Percentiles rank a stretch among this genome's conserved stretches.
phyloP scores from a whole-genome alignment of 2,329 filamentous ascomycete species.

The Pseudophaeomoniella oleicola region DNA sequence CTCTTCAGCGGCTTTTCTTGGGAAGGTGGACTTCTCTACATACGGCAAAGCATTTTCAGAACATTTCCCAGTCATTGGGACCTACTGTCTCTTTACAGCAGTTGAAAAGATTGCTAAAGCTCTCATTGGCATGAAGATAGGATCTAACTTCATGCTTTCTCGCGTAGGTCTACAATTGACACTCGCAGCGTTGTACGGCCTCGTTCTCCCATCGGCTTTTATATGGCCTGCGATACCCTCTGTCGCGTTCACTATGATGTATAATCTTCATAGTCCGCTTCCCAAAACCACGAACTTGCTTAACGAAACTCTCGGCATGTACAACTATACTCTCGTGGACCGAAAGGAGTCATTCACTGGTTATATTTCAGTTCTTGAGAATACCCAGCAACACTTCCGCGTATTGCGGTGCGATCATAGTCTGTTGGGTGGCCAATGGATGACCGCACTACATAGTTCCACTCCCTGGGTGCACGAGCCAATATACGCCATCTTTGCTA shows the following conservation, averaged over 20 bases:
- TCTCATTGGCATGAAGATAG: conserved; percentile 37
- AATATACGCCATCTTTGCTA: conserved; percentile 90
- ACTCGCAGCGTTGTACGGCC: conserved; percentile 49
- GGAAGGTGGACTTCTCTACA: conserved; percentile 23
- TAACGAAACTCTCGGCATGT: conserved; percentile 48
- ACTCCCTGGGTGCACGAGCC: conserved; percentile 54
- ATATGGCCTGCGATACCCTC: conserved; percentile 56
- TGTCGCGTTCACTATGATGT: conserved; percentile 44
- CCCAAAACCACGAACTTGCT: conserved; percentile 44
- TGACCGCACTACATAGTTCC: conserved; percentile 32
- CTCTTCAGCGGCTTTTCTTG: conserved; percentile 49
- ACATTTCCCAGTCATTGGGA: conserved; percentile 48
- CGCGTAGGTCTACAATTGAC: conserved; percentile 58
- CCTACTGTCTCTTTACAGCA: conserved; percentile 49
- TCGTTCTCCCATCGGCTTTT: conserved; percentile 54
- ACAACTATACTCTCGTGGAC: conserved; percentile 64
- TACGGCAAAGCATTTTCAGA: conserved; percentile 46
- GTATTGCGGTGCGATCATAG: conserved; percentile 90
- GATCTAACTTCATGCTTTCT: conserved; percentile 49
- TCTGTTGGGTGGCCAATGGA: conserved; percentile 83
- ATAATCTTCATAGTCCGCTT: conserved; percentile 61
- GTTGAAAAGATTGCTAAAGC: conserved; percentile 25
- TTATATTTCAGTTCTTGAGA: conserved; percentile 84
- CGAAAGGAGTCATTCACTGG: conserved; percentile 78
- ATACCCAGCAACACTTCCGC: conserved; percentile 52